phyloP scores from a whole-genome alignment of 1,284 basidiomycete species.

The Cutaneotrichosporon arboriforme region DNA sequence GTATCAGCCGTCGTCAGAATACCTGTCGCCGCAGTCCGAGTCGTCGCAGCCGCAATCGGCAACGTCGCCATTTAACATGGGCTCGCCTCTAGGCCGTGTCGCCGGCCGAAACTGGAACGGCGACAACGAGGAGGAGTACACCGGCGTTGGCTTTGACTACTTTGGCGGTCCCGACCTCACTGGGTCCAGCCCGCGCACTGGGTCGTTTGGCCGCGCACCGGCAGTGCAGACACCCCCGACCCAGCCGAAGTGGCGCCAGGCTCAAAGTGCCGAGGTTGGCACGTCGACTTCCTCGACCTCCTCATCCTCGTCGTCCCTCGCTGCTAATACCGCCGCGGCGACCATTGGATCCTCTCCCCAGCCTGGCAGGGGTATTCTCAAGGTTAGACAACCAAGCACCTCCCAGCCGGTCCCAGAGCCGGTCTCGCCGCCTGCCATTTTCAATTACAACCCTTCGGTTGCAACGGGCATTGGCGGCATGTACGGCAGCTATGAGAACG shows the following conservation, averaged over 20 bases:
- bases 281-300: constrained; percentile 8
- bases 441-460: constrained; percentile 48
- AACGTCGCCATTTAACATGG: constrained; percentile 34
- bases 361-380: constrained; percentile 41
- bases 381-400: constrained; percentile 31
- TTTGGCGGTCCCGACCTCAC: constrained; percentile 57
- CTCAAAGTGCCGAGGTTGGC: constrained; percentile 26
- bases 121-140: constrained; percentile 53
- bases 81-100: constrained; percentile 31
- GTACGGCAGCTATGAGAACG: constrained; percentile 24
- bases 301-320: constrained; percentile 28
- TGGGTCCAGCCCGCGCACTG: constrained; percentile 5
- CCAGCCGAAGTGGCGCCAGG: constrained; percentile 45
- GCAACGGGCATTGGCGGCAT: constrained; percentile 48
- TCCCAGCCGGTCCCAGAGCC: constrained; percentile 14
- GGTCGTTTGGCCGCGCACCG: constrained; percentile 22
- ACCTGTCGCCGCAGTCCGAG: constrained; percentile 31
- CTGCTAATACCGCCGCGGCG: constrained; percentile 1
- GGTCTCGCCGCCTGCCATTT: constrained; percentile 32
- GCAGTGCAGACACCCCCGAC: constrained; percentile 37
- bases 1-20: constrained; percentile 60
- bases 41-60: constrained; percentile 3
- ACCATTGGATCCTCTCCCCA: constrained; percentile 17
- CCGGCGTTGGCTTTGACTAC: constrained; percentile 54
- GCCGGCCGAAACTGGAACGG: constrained; percentile 33